These are phyloP conservation scores for Cucumis melo DNA, from an alignment of 306 rosid genomes.

Conservation along the genomic window DNA sequence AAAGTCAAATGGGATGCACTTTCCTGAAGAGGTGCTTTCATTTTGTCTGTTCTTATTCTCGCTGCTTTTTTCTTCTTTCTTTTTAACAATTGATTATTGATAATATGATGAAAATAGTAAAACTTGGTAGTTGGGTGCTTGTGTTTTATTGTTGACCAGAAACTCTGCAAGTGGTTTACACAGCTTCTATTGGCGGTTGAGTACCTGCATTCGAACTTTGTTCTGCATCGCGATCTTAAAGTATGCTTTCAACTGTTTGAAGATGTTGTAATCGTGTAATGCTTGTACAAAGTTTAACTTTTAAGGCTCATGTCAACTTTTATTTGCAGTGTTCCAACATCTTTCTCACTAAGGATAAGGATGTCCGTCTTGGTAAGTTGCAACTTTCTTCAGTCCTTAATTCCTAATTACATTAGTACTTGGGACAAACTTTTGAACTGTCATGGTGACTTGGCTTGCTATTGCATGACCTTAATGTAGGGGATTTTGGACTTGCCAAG, in stretches of 20 bases:
- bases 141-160: constrained; percentile 42
- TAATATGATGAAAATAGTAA: neutral
- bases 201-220: constrained; percentile 77
- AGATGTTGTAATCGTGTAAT: neutral
- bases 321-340: constrained; percentile 87
- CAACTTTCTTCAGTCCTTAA: neutral
- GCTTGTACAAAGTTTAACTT: neutral
- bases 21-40: constrained; percentile 79
- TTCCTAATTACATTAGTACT: neutral
- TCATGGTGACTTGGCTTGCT: constrained; percentile 16
- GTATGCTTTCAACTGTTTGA: constrained; percentile 25
- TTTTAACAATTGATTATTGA: neutral
- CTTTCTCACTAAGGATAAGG: constrained; percentile 92
- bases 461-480: constrained; percentile 24
- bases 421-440: neutral
- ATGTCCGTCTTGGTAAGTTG: constrained; percentile 87
- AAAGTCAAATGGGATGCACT: constrained; percentile 66
- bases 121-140: neutral
- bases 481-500: constrained; percentile 97
- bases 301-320: constrained; percentile 14
- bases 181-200: constrained; percentile 91
- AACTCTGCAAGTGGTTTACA: constrained; percentile 96
- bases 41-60: neutral
- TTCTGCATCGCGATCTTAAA: constrained; percentile 93
- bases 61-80: neutral